Evolutionary conservation across 1,139 yeast species (phyloP).

Genomic region (Petasospora rhodanensis): DNA sequence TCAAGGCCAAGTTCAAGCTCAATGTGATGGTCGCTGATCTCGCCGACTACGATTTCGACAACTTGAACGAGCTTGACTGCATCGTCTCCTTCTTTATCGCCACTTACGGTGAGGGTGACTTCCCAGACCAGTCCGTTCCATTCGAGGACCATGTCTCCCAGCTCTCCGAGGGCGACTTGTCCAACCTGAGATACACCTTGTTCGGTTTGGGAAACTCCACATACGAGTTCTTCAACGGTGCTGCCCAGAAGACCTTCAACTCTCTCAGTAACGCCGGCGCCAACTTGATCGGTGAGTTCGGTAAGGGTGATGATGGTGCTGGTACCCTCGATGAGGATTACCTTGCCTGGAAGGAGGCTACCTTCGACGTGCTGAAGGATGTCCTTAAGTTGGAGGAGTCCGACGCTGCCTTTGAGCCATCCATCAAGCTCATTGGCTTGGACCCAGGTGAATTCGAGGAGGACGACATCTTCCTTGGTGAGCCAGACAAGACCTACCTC

Average conservation of each 20-base stretch:
- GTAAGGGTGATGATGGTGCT: constrained; percentile 92
- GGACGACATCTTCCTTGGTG: constrained; percentile 70
- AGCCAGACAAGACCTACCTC: constrained; percentile 68
- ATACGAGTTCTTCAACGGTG: constrained; percentile 84
- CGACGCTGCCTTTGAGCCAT: constrained; percentile 74
- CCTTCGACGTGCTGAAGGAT: constrained; percentile 63
- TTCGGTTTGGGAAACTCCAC: constrained; percentile 94
- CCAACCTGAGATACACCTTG: constrained; percentile 62
- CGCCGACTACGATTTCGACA: constrained; percentile 83
- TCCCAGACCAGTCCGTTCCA: constrained; percentile 86
- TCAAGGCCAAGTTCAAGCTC: constrained; percentile 75
- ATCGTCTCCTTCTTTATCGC: constrained; percentile 77
- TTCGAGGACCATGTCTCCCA: constrained; percentile 57
- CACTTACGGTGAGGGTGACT: constrained; percentile 98
- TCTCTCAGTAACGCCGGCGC: constrained; percentile 63
- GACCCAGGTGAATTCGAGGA: constrained; percentile 31
- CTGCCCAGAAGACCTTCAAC: constrained; percentile 59
- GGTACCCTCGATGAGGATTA: constrained; percentile 96
- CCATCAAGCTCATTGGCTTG: constrained; percentile 43
- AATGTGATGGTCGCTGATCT: constrained; percentile 84
- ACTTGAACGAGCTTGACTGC: constrained; percentile 54
- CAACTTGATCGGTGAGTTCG: constrained; percentile 62
- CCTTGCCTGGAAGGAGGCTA: constrained; percentile 83
- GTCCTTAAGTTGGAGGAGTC: constrained; percentile 67
- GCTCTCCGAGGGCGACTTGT: constrained; percentile 53